Conservation (phyloP, 768 basidiomycete genomes). For the Boletus rubescentipes region DNA sequence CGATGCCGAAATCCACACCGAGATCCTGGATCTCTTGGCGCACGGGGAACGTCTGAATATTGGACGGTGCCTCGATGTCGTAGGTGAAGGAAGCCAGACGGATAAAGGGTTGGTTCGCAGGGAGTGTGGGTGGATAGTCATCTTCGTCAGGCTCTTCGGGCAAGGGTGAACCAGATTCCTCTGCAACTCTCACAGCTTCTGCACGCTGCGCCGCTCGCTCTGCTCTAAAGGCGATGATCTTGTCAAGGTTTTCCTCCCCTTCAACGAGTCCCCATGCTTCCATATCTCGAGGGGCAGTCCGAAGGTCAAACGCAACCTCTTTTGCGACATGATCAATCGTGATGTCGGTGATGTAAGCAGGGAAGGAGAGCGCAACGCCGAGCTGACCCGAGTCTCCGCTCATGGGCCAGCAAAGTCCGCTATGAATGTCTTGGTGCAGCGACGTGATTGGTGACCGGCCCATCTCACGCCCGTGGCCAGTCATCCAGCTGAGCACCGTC, state of each 20-base stretch:
- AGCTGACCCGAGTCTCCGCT: slow-evolving; percentile 74
- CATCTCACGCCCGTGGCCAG: slow-evolving; percentile 58
- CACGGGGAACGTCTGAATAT: slow-evolving; percentile 82
- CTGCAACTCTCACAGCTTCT: slow-evolving; percentile 33
- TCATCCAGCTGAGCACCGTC: slow-evolving; percentile 54
- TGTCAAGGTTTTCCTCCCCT: slow-evolving; percentile 65
- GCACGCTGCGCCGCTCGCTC: slow-evolving; percentile 39
- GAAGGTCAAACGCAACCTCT: slow-evolving; percentile 80
- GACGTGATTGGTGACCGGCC: slow-evolving; percentile 86
- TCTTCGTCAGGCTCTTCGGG: slow-evolving; percentile 31
- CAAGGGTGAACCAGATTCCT: slow-evolving; percentile 25
- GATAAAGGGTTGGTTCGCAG: slow-evolving; percentile 48
- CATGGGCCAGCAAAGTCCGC: slow-evolving; percentile 95
- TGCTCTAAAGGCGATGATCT: slow-evolving; percentile 55
- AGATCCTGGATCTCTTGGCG: slow-evolving; percentile 63
- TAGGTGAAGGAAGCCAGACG: slow-evolving; percentile 72
- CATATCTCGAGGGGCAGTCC: slow-evolving; percentile 80
- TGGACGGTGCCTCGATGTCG: slow-evolving; percentile 47
- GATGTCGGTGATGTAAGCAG: slow-evolving; percentile 58
- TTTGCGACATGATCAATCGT: slow-evolving; percentile 86
- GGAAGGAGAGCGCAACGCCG: slow-evolving; percentile 72
- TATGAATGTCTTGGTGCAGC: slow-evolving; percentile 80
- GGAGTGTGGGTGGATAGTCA: slow-evolving; percentile 50
- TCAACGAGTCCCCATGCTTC: slow-evolving; percentile 92
- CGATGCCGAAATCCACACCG: slow-evolving; percentile 81